These are phyloP conservation scores for Speleostelium caveatum DNA, from an alignment of 78 protist species.

Conservation along the genomic window DNA sequence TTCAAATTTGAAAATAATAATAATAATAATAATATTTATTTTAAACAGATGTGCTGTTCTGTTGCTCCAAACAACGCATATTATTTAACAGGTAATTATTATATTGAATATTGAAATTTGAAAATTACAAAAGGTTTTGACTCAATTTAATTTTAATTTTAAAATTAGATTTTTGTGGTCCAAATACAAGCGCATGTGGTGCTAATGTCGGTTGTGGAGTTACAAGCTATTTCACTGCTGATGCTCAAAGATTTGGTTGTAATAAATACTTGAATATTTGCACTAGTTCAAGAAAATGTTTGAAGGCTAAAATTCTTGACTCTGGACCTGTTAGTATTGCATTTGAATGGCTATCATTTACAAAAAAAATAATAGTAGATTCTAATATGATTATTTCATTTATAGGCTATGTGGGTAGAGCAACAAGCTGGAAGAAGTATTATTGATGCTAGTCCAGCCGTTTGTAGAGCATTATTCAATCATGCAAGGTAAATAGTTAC, in stretches of 20 bases:
- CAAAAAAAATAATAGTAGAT: too few relatives aligned
- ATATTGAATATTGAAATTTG: not conserved
- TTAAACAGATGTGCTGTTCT: slow-evolving; percentile 41
- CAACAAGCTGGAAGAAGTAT: slow-evolving; percentile 13
- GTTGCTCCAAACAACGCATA: slow-evolving; percentile 27
- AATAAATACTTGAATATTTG: slow-evolving; percentile 53
- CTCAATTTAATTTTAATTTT: not conserved
- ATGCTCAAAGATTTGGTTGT: slow-evolving; percentile 70
- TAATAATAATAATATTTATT: not conserved
- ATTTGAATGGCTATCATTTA: too few relatives aligned
- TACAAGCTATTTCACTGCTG: slow-evolving; percentile 33
- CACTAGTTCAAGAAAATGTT: slow-evolving; percentile 2
- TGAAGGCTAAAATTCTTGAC: slow-evolving; percentile 43
- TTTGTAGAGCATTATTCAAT: slow-evolving; percentile 6
- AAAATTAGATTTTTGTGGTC: slow-evolving; percentile 51
- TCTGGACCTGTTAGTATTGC: too few relatives aligned
- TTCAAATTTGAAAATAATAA: not conserved
- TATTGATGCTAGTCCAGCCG: slow-evolving; percentile 57
- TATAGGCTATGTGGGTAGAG: slow-evolving; percentile 77
- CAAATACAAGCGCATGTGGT: slow-evolving; percentile 41
- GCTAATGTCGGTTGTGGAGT: not conserved
- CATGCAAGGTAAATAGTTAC: too few relatives aligned
- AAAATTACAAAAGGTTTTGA: not conserved
- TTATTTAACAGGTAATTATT: slow-evolving; percentile 38
- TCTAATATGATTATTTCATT: too few relatives aligned